These are phyloP conservation scores for Amanita jacksonii DNA, from an alignment of 768 basidiomycete genomes.

Conservation along the genomic window DNA sequence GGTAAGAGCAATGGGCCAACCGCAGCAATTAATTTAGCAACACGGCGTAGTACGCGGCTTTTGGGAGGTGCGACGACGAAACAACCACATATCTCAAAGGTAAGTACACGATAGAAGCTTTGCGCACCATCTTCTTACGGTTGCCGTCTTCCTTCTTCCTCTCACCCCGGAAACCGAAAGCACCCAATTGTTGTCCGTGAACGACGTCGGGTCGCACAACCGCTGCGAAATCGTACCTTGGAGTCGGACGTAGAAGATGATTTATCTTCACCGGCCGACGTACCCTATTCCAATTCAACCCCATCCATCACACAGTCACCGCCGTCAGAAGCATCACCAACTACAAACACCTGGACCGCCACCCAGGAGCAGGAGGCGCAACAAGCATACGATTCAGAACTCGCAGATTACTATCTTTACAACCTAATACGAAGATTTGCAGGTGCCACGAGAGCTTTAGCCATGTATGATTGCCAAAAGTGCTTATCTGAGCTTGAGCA, in stretches of 20 bases:
- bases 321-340: constrained; percentile 53
- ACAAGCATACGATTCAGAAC: constrained; percentile 58
- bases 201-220: constrained; percentile 46
- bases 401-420: constrained; percentile 80
- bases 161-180: constrained; percentile 9
- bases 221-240: constrained; percentile 44
- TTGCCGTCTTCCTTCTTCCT: too few relatives aligned
- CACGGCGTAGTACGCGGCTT: constrained; percentile 68
- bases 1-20: constrained; percentile 43
- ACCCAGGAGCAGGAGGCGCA: constrained; percentile 64
- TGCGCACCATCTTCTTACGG: not conserved
- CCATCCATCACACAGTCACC: constrained; percentile 52
- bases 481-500: constrained; percentile 71
- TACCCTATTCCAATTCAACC: constrained; percentile 52
- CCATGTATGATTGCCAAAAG: constrained; percentile 64
- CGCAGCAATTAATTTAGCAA: constrained; percentile 32
- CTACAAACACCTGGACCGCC: constrained; percentile 52
- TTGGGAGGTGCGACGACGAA: constrained; percentile 48
- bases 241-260: constrained; percentile 74
- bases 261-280: constrained; percentile 32
- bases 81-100: constrained; percentile 44
- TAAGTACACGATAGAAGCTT: constrained; percentile 16
- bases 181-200: constrained; percentile 37
- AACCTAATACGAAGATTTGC: constrained; percentile 77
- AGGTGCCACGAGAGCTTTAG: constrained; percentile 63